phyloP scores from a whole-genome alignment of 2,329 filamentous ascomycete genomes.

The Hypoxylon sp. region DNA sequence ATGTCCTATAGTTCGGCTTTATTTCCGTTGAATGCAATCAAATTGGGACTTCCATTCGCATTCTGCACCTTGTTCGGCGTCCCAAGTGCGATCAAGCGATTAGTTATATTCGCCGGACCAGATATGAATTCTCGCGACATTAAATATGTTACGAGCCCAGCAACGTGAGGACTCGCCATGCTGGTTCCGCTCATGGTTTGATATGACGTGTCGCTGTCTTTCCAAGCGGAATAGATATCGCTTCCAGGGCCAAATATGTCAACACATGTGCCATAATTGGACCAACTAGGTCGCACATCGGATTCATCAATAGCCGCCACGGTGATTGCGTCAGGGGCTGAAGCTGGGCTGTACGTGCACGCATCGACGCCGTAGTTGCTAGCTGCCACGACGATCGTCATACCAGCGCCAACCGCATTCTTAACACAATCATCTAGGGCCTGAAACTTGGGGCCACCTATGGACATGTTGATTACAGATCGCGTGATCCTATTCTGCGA shows the following conservation, averaged over 20 bases:
- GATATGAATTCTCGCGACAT: constrained; percentile 48
- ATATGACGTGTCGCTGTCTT: constrained; percentile 41
- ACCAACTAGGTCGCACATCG: constrained; percentile 47
- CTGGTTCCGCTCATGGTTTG: constrained; percentile 48
- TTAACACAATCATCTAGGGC: constrained; percentile 46
- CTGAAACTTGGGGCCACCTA: constrained; percentile 42
- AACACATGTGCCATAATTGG: constrained; percentile 51
- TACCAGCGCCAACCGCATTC: constrained; percentile 43
- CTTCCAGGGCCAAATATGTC: constrained; percentile 51
- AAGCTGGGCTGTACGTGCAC: constrained; percentile 47
- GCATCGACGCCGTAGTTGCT: constrained; percentile 50
- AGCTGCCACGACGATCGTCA: constrained; percentile 51
- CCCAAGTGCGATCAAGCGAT: constrained; percentile 42
- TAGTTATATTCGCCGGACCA: constrained; percentile 35
- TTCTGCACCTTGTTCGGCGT: constrained; percentile 46
- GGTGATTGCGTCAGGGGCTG: constrained; percentile 48
- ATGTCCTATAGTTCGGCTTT: constrained; percentile 31
- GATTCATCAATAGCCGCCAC: constrained; percentile 48
- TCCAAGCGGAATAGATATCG: constrained; percentile 48
- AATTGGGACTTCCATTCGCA: constrained; percentile 46
- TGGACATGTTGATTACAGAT: constrained; percentile 53
- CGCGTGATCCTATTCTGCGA: constrained; percentile 37
- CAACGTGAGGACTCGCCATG: constrained; percentile 51
- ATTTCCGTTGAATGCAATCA: constrained; percentile 52
- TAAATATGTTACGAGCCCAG: constrained; percentile 49